Conservation (phyloP, 2,329 filamentous ascomycete species). For the Dactylonectria macrodidyma region DNA sequence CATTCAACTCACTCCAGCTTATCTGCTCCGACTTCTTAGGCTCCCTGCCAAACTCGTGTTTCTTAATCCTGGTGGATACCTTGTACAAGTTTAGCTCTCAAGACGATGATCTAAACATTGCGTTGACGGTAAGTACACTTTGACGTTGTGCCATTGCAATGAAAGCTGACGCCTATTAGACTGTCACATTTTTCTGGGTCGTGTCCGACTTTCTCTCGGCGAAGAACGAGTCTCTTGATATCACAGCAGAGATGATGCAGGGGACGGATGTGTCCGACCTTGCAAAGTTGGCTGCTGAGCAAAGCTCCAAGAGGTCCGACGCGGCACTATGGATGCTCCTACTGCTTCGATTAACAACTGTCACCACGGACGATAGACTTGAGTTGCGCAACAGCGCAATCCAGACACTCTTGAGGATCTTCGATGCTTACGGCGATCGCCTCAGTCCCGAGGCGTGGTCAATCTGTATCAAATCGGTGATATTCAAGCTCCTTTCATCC, state of each 20-base stretch:
- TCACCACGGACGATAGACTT: constrained; percentile 79
- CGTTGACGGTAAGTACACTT: constrained; percentile 78
- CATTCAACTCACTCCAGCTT: constrained; percentile 91
- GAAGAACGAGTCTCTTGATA: constrained; percentile 70
- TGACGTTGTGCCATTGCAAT: not conserved
- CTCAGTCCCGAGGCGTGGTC: constrained; percentile 86
- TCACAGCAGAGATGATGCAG: constrained; percentile 70
- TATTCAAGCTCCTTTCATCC: constrained; percentile 82
- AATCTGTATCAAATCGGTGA: constrained; percentile 83
- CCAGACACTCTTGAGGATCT: constrained; percentile 91
- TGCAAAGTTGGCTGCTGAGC: constrained; percentile 70
- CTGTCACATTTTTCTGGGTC: constrained; percentile 96
- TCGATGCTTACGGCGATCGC: constrained; percentile 90
- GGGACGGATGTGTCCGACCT: constrained; percentile 67
- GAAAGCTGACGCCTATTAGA: constrained; percentile 62
- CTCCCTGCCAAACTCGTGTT: constrained; percentile 79
- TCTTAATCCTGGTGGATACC: constrained; percentile 85
- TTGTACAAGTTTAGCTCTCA: constrained; percentile 92
- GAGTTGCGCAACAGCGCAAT: constrained; percentile 90
- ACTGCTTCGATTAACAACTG: constrained; percentile 77
- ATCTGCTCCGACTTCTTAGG: constrained; percentile 95
- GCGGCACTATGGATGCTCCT: constrained; percentile 86
- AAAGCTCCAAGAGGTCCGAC: constrained; percentile 73
- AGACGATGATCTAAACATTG: constrained; percentile 93
- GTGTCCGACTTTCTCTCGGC: constrained; percentile 87